Base-by-base conservation (phyloP, 345 rosid genomes). In the Eucalyptus paniculata region DNA sequence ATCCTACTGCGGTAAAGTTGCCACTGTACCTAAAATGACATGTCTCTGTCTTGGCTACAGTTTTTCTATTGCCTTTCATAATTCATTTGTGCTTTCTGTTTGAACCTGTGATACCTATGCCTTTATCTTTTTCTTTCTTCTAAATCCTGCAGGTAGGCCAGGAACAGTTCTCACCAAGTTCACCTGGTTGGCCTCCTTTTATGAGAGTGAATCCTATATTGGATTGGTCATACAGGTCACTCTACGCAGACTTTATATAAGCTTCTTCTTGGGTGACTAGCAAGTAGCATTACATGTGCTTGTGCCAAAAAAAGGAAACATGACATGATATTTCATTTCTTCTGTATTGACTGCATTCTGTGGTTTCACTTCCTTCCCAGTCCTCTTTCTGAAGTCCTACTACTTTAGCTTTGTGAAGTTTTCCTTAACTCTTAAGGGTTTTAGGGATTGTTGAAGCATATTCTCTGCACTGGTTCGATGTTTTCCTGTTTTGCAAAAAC, bases 141-240 rank as follows among this genome's bases (percentile, higher is more conserved):
- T 87, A 50, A 26, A 67, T 58, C 7, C 86, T 86, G 88, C 92
- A 98, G 99, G 98, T 96, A 88, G 99, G 99, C 88, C 99, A 98
- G 92, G 99, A 98, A 91, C 99, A 96, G 89, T 98, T 98, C 91
- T 98, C 99, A 72, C 99, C 99, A 62, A 97, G 99, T 92, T 97
- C 99, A 88, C 97, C 98, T 65, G 99, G 99, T 86, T 98, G 99
- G 99, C 99, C 99, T 18, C 95, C 99, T 87, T 98, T 98, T 91
- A 98, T 98, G 99, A 96, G 99, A 92, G 97, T 98, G 91, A 98
- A 98, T 96, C 99, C 99, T 87, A 98, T 98, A 87, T 94, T 98
- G 93, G 99, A 98, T 94, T 98, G 99, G 99, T 98, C 99, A 12
- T 97, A 96, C 93, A 97, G 99, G 99, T 97, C 62, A 92, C 47